phyloP scores from a whole-genome alignment of 768 basidiomycete genomes.

The Kwoniella europaea region DNA sequence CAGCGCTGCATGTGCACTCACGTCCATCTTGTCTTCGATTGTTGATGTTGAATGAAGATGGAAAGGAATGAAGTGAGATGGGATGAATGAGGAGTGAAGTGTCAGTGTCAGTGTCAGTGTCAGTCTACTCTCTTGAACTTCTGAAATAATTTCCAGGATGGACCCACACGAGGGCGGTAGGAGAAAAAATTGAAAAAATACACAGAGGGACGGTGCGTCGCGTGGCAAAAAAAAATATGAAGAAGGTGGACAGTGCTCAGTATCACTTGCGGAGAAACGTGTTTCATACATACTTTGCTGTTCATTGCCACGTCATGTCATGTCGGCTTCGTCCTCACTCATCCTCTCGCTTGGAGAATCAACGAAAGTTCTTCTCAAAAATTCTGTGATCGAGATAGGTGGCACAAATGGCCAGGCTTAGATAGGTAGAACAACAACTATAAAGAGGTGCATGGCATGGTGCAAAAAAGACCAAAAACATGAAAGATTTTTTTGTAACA shows the following conservation, averaged over 20 bases:
- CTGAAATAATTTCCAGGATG: background rate
- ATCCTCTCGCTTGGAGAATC: background rate
- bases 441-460: too few relatives aligned
- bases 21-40: constrained; percentile 37
- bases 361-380: background rate
- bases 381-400: background rate
- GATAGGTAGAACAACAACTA: too few relatives aligned
- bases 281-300: background rate
- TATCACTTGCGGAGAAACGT: background rate
- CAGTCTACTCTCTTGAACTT: constrained; percentile 12
- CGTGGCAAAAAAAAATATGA: constrained; percentile 2
- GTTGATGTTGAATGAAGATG: background rate
- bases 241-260: background rate
- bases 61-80: constrained; percentile 6
- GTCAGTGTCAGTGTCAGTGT: constrained; percentile 5
- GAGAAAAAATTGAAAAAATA: constrained; percentile 5
- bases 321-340: too few relatives aligned
- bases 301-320: constrained; percentile 4
- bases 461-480: too few relatives aligned
- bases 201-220: background rate
- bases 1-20: constrained; percentile 16
- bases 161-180: background rate
- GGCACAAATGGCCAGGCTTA: background rate
- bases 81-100: background rate
- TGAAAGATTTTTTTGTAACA: background rate